A percentile compares a stretch with the other conserved stretches of the same genome.
Evolutionary conservation across 768 basidiomycete species (phyloP).

Genomic region (Phallus indusiatus): DNA sequence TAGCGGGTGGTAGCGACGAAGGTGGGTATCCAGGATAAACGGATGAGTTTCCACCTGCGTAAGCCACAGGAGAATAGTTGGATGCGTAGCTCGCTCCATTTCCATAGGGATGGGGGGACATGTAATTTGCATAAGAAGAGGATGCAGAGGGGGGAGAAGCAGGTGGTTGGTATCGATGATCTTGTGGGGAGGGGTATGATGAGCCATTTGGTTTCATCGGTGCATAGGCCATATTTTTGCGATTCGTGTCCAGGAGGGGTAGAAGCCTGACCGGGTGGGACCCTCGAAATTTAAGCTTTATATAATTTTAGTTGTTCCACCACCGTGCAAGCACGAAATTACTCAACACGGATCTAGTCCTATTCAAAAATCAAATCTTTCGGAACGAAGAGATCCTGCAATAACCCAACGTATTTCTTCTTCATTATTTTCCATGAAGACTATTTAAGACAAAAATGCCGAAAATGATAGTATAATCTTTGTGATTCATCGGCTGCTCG

Average conservation of each 20-base stretch:
- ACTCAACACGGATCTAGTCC: neutral
- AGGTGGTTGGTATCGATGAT: conserved; percentile 16
- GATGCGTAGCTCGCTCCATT: neutral
- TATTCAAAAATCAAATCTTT: neutral
- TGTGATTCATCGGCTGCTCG: conserved; percentile 8
- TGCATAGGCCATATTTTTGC: conserved; percentile 4
- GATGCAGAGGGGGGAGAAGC: conserved; percentile 13
- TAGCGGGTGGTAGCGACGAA: neutral
- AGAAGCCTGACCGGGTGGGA: neutral
- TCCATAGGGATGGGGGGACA: neutral
- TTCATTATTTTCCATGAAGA: too few relatives aligned
- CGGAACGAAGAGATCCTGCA: neutral
- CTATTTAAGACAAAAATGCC: neutral
- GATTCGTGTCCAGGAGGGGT: neutral
- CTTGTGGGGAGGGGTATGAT: conserved; percentile 35
- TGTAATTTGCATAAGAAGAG: conserved; percentile 15
- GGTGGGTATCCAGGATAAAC: conserved; percentile 9
- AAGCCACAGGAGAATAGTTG: conserved; percentile 9
- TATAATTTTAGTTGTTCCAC: neutral
- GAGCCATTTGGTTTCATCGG: neutral
- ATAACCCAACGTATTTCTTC: neutral
- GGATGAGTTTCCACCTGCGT: neutral
- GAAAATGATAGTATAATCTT: neutral
- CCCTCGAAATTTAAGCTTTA: neutral
- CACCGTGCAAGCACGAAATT: neutral